Conservation (phyloP, 1,284 basidiomycete genomes). For the Heimioporus punctisporus region DNA sequence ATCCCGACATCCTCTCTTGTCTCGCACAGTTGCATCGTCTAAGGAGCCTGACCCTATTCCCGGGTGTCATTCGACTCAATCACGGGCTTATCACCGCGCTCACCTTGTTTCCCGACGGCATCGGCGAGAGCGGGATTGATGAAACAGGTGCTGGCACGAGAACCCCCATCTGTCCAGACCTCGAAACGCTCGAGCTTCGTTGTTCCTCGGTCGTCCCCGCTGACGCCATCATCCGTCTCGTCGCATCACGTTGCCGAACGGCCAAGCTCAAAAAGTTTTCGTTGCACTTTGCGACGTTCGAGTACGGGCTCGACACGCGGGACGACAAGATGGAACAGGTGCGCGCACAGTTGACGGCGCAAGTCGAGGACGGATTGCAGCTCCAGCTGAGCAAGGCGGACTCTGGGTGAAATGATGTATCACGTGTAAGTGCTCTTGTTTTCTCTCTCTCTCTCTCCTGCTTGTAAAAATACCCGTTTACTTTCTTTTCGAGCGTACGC, state of each 20-base stretch:
- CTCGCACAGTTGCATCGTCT: constrained; percentile 20
- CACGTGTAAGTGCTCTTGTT: no score
- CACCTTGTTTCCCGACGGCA: neutral
- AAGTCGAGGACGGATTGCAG: no score
- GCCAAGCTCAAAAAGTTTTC: constrained; percentile 20
- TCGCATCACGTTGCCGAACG: constrained; percentile 22
- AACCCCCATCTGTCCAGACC: constrained; percentile 28
- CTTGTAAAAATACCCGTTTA: no score
- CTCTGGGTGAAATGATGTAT: no score
- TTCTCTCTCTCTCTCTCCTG: no score
- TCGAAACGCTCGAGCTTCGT: constrained; percentile 27
- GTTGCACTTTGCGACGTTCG: constrained; percentile 29
- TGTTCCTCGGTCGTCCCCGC: constrained; percentile 27
- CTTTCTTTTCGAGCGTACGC: no score
- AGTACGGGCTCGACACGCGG: constrained; percentile 30
- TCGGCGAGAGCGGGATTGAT: no score
- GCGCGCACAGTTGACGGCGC: no score
- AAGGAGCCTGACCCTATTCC: constrained; percentile 21
- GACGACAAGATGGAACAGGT: constrained; percentile 9
- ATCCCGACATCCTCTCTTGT: constrained; percentile 21
- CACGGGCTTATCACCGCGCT: constrained; percentile 30
- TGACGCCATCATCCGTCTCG: constrained; percentile 25
- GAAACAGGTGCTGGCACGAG: no score
- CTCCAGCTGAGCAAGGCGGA: no score
- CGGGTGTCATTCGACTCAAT: constrained; percentile 30